phyloP scores from a whole-genome alignment of 257 asterid genomes.

The Solanum megistacrolobum region DNA sequence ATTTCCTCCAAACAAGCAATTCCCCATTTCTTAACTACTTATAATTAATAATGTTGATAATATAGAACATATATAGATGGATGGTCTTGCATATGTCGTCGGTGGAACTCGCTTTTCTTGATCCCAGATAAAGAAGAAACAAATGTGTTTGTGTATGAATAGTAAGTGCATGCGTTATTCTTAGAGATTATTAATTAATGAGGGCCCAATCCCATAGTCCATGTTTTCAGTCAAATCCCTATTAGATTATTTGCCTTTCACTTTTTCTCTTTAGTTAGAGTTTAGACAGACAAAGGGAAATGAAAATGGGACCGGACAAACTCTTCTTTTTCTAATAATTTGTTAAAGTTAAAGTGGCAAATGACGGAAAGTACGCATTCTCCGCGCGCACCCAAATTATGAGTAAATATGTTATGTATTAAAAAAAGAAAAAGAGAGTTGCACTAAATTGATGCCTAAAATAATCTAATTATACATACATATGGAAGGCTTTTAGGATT shows the following conservation, averaged over 20 bases:
- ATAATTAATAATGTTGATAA: too few species aligned
- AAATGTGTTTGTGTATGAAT: background rate
- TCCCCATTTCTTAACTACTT: slow-evolving; percentile 39
- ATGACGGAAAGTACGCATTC: background rate
- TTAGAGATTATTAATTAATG: background rate
- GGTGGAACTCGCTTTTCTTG: slow-evolving; percentile 10
- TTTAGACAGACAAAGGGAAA: background rate
- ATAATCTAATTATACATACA: background rate
- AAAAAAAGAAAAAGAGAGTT: background rate
- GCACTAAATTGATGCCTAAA: background rate
- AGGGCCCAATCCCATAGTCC: background rate
- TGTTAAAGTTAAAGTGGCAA: slow-evolving; percentile 1
- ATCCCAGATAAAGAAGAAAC: slow-evolving; percentile 1
- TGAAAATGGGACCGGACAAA: background rate
- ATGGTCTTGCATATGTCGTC: slow-evolving; percentile 5
- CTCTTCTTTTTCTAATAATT: background rate
- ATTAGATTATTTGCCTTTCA: background rate
- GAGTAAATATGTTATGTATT: background rate
- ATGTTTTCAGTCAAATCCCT: background rate
- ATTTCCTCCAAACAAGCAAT: slow-evolving; percentile 57
- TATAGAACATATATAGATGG: background rate
- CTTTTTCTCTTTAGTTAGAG: background rate
- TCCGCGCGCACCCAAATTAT: background rate
- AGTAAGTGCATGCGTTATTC: background rate
- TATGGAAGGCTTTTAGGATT: background rate